Conservation (phyloP, 164 flowering plant species). For the Dillenia turbinata region DNA sequence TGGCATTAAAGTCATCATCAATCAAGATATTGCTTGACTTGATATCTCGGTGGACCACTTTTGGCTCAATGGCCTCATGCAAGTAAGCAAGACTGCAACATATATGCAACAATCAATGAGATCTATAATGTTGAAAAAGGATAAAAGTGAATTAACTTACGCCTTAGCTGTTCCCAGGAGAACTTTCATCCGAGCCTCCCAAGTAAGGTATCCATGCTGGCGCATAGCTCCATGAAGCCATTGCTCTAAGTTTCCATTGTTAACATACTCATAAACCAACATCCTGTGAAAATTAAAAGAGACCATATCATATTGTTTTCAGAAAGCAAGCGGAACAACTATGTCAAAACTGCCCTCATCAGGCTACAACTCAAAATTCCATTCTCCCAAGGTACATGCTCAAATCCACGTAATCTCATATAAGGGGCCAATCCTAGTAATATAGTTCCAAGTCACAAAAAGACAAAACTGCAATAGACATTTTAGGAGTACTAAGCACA, state of each 20-base stretch:
- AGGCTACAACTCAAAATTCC: no score
- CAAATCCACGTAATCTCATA: no score
- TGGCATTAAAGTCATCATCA: conserved; percentile 66
- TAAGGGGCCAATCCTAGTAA: no score
- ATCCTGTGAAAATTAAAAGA: conserved; percentile 35
- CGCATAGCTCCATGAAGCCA: conserved; percentile 85
- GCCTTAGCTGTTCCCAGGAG: conserved; percentile 81
- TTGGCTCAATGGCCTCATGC: conserved; percentile 83
- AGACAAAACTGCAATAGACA: no score
- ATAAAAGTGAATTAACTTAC: conserved; percentile 31
- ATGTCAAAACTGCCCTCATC: no score
- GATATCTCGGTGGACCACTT: conserved; percentile 77
- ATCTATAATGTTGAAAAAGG: background rate
- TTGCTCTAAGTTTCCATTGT: conserved; percentile 72
- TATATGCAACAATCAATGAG: conserved; percentile 10
- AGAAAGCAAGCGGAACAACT: no score
- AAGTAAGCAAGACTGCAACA: conserved; percentile 66
- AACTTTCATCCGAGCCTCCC: conserved; percentile 77
- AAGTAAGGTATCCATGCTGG: conserved; percentile 68
- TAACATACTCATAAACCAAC: conserved; percentile 69
- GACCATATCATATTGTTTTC: no score
- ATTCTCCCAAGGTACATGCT: no score
- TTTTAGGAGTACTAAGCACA: no score
- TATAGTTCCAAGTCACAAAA: no score
- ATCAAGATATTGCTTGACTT: conserved; percentile 77